Percentiles rank a stretch among this genome's conserved stretches.
Evolutionary conservation across 1,139 yeast species (phyloP).

Genomic region (Maudiozyma humilis): DNA sequence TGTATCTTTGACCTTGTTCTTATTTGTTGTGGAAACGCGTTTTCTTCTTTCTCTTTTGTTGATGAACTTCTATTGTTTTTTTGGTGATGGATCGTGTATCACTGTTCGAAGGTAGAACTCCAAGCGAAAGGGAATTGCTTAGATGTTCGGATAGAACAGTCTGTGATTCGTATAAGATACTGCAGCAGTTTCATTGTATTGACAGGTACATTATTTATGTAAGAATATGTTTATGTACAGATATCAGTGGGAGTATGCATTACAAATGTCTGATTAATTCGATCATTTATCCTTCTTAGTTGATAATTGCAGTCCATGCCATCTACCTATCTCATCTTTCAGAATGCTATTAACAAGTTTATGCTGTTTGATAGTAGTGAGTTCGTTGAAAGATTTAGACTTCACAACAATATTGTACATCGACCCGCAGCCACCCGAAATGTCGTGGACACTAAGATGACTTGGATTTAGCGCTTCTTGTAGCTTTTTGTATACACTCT

Average conservation of each 20-base stretch:
- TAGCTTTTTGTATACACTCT: constrained; percentile 51
- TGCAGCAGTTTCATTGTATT: too few relatives aligned
- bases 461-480: constrained; percentile 49
- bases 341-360: constrained; percentile 74
- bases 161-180: too few relatives aligned
- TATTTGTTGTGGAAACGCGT: too few relatives aligned
- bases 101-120: too few relatives aligned
- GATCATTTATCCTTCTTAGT: constrained; percentile 39
- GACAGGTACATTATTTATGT: not conserved
- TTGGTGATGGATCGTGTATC: too few relatives aligned
- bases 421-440: constrained; percentile 95
- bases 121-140: too few relatives aligned
- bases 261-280: not conserved
- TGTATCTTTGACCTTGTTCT: too few relatives aligned
- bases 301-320: constrained; percentile 91
- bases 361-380: constrained; percentile 84
- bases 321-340: constrained; percentile 76
- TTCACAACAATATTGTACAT: constrained; percentile 87
- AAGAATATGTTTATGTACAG: not conserved
- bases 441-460: constrained; percentile 64
- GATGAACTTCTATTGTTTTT: too few relatives aligned
- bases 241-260: not conserved
- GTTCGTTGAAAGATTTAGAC: constrained; percentile 66
- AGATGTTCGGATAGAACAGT: too few relatives aligned
- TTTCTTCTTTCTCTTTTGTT: too few relatives aligned